Percentiles rank a stretch among this genome's conserved stretches.
These are phyloP conservation scores for Lachancea cidri DNA, from an alignment of 805 yeast genomes.

Conservation along the genomic window DNA sequence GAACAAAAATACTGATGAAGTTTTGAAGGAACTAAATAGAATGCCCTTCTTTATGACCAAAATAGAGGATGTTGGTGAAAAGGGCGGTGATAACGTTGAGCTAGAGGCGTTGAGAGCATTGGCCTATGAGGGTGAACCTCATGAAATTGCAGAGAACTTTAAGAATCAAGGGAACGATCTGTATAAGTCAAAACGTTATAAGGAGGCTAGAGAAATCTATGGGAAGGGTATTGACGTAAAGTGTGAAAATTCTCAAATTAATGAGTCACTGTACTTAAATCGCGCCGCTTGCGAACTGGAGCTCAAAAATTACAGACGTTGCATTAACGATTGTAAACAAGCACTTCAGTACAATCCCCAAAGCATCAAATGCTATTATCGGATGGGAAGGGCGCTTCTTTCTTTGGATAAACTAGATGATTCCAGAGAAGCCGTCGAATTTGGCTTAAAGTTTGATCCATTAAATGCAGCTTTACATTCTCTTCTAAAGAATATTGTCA, in stretches of 20 bases:
- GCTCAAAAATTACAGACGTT: conserved; percentile 74
- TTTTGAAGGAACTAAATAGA: conserved; percentile 70
- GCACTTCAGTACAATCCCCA: conserved; percentile 61
- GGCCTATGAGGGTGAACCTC: conserved; percentile 94
- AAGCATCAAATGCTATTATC: conserved; percentile 77
- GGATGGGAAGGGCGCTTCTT: conserved; percentile 79
- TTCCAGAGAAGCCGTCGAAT: conserved; percentile 57
- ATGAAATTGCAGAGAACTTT: conserved; percentile 84
- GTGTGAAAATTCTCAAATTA: conserved; percentile 50
- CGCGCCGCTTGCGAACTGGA: conserved; percentile 91
- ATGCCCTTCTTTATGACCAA: conserved; percentile 94
- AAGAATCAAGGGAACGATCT: conserved; percentile 91
- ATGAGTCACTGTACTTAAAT: conserved; percentile 64
- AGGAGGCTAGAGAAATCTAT: conserved; percentile 73
- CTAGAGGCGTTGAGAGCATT: conserved; percentile 87
- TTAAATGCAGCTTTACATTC: conserved; percentile 51
- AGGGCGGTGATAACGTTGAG: conserved; percentile 65
- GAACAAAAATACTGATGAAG: conserved; percentile 67
- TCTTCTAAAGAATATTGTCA: conserved; percentile 39
- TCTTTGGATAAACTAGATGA: conserved; percentile 66
- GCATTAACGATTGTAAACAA: conserved; percentile 79
- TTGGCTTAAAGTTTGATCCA: conserved; percentile 59
- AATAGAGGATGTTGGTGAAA: conserved; percentile 70
- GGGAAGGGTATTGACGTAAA: conserved; percentile 72
- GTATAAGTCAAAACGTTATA: conserved; percentile 63